phyloP scores from a whole-genome alignment of 2,329 filamentous ascomycete species.

The Paecilomyces variotii region DNA sequence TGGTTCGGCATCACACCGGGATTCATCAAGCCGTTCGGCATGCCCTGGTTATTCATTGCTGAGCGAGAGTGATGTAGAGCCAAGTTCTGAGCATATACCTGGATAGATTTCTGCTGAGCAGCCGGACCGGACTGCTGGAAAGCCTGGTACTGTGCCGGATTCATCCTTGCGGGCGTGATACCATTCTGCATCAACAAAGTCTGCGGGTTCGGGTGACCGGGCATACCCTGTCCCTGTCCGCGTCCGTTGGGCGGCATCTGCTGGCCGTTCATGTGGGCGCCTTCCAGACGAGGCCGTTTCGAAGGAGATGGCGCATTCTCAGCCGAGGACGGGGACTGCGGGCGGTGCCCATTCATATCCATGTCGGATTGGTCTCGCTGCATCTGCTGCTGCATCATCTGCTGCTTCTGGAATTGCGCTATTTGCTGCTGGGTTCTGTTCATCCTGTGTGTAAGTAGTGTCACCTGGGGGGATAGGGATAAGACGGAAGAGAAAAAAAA shows the following conservation, averaged over 20 bases:
- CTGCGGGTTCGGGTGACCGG: constrained; percentile 56
- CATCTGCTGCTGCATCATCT: constrained; percentile 71
- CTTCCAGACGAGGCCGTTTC: constrained; percentile 78
- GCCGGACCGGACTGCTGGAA: constrained; percentile 49
- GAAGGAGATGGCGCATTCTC: constrained; percentile 89
- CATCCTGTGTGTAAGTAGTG: not conserved
- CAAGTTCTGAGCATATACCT: constrained; percentile 78
- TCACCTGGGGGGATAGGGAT: not conserved
- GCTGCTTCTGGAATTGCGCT: constrained; percentile 57
- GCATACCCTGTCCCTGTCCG: constrained; percentile 62
- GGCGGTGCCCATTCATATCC: constrained; percentile 73
- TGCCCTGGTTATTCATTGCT: constrained; percentile 72
- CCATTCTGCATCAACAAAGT: constrained; percentile 51
- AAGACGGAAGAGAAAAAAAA: not conserved
- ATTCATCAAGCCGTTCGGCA: constrained; percentile 63
- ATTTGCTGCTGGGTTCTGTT: constrained; percentile 57
- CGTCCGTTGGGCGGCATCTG: constrained; percentile 71
- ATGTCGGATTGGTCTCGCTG: constrained; percentile 79
- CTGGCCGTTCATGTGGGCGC: constrained; percentile 63
- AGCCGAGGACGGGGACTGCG: constrained; percentile 70
- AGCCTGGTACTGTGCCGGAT: constrained; percentile 64
- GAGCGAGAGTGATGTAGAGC: constrained; percentile 68
- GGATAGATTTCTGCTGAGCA: constrained; percentile 73
- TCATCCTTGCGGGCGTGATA: constrained; percentile 67
- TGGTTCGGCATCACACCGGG: constrained; percentile 61